Evolutionary conservation across 2,329 filamentous ascomycete species (phyloP).

Genomic region (Alternaria brassicae): DNA sequence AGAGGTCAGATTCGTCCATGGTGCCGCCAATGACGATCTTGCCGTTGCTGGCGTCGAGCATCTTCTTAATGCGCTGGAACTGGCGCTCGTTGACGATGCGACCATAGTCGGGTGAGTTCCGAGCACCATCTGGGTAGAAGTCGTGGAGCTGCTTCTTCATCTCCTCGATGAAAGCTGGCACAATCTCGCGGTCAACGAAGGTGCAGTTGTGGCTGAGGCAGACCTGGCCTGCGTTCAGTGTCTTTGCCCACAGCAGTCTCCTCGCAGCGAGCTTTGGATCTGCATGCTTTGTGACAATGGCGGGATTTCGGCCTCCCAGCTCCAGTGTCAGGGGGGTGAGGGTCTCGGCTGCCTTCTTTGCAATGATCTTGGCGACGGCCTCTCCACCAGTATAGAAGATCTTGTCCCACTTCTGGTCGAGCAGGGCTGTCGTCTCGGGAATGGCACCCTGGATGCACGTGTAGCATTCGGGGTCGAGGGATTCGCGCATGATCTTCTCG

Average conservation of each 20-base stretch:
- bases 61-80: constrained; percentile 83
- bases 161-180: constrained; percentile 74
- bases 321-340: constrained; percentile 86
- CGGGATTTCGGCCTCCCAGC: constrained; percentile 89
- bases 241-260: constrained; percentile 88
- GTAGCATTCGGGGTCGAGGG: constrained; percentile 80
- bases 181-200: constrained; percentile 76
- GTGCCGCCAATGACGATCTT: constrained; percentile 87
- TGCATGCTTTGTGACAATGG: constrained; percentile 85
- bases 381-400: constrained; percentile 93
- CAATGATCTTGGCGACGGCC: constrained; percentile 69
- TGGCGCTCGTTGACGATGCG: constrained; percentile 82
- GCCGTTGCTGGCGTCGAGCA: constrained; percentile 85
- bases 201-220: constrained; percentile 95
- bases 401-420: constrained; percentile 95
- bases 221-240: constrained; percentile 84
- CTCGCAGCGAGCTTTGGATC: constrained; percentile 81
- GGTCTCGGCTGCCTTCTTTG: constrained; percentile 61
- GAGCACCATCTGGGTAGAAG: constrained; percentile 84
- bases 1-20: constrained; percentile 79
- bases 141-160: constrained; percentile 74
- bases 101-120: constrained; percentile 77
- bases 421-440: constrained; percentile 78
- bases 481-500: constrained; percentile 76
- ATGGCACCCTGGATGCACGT: constrained; percentile 80